Conservation (phyloP, 2,329 filamentous ascomycete genomes). For the Dactylellina haptotyla region DNA sequence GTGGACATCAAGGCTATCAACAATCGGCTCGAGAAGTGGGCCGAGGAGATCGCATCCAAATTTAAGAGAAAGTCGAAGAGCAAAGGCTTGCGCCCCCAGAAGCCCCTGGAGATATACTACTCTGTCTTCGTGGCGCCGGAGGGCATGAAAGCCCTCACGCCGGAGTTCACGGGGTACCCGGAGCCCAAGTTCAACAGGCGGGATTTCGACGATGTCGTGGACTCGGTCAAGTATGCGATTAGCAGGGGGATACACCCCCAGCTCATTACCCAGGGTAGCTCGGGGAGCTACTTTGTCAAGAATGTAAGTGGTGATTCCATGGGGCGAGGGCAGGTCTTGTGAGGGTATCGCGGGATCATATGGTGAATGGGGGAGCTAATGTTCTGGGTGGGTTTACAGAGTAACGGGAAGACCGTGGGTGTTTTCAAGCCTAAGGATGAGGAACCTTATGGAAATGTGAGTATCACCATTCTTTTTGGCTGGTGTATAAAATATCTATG, state of each 20-base stretch:
- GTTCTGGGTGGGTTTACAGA: constrained; percentile 57
- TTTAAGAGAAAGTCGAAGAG: constrained; percentile 72
- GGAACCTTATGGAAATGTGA: constrained; percentile 83
- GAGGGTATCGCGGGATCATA: neutral
- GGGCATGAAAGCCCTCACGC: constrained; percentile 78
- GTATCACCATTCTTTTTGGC: neutral
- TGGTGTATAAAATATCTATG: neutral
- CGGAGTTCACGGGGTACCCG: constrained; percentile 66
- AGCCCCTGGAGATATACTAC: constrained; percentile 91
- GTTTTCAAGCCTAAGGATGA: constrained; percentile 99
- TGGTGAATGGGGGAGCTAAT: neutral
- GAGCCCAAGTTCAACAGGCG: constrained; percentile 76
- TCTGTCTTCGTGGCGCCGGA: constrained; percentile 96
- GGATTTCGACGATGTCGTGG: constrained; percentile 87
- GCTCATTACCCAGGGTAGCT: constrained; percentile 96
- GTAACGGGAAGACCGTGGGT: constrained; percentile 90
- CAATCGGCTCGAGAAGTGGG: constrained; percentile 92
- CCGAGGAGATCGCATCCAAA: constrained; percentile 95
- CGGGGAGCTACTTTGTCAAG: constrained; percentile 95
- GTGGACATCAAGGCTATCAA: constrained; percentile 99
- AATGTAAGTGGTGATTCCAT: constrained; percentile 67
- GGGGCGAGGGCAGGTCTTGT: too few species aligned
- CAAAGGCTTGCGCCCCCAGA: constrained; percentile 69
- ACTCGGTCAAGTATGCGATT: constrained; percentile 90
- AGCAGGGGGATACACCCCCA: constrained; percentile 90